Base-by-base conservation (phyloP, 345 rosid species). In the Capsella bursapastoris region DNA sequence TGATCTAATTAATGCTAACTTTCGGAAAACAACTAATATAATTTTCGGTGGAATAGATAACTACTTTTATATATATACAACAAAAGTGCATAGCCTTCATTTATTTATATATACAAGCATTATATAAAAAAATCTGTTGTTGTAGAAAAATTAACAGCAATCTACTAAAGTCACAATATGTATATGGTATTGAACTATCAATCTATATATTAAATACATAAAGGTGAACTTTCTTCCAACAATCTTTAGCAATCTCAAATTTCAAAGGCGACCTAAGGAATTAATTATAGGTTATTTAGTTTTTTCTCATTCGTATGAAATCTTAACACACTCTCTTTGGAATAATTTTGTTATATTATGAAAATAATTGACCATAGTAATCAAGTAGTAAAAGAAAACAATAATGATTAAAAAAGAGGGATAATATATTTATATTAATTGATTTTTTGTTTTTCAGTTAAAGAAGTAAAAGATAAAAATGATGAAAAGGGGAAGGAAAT, bases 331-430 rank as follows among this genome's bases (percentile, higher is more conserved):
- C 22, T 22, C 16, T 37, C 3, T 44, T 64, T 45, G 4, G 2
- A 50, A 65, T 12, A 38, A 38, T 10, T 60, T 41, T 43, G 43
- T 11, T 22, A 2, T 34, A n/a, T 35, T 64, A 32, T 34, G 50
- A 14, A 64, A 34, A 64, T 32, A 43, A 62, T 4, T 2, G 32
- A 38, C 1, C 43, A 9, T 12, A 40, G 4, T 50, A 37, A 47
- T 47, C 48, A 76, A 55, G 47, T 16, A 22, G 1, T 6, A 43
- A 32, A 18, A 18, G 2, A 7, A 45, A 57, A 18, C 25, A 22
- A 75, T 61, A 84, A 86, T 87, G 85, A 86, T 85, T 79, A 73
- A 71, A 83, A 89, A 84, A 73, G 25, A 82, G 74, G 78, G 79
- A 66, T 79, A 72, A 68, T 74, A 82, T 83, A 86, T 64, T 76